Base-by-base conservation (phyloP, 2,329 filamentous ascomycete genomes). In the Epichloe sylvatica region DNA sequence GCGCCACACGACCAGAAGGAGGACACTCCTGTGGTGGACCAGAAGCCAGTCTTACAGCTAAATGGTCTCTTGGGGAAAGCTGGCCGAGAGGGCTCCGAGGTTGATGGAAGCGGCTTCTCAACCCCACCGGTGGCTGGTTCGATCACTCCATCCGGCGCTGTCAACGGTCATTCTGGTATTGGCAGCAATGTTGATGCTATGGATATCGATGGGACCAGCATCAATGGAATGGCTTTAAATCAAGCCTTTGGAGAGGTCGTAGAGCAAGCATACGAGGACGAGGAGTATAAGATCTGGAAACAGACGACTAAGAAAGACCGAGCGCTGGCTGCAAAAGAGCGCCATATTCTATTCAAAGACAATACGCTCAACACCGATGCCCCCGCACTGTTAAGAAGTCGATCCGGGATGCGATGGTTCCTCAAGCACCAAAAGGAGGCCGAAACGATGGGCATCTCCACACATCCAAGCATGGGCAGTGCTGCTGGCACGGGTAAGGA, bases 241-340 rank as follows among this genome's bases (percentile, higher is more conserved):
- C 78, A 83, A 47, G 77, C 80, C 1, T 75, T 86, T 50, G 78
- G 78, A 15, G 75, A 84, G 51, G 77, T 78, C 33, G 76, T 73
- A 13, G 85, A 94, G 57, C 86, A 94, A 57, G 76, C 78, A 12
- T 88, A 88, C 56, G 81, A 94, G 57, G 90, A 97, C 58, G 90
- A 97, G 51, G 91, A 96, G 62, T 95, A 92, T 69, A 94, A 94
- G 64, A 86, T 92, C 36, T 98, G 94, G 92, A 98, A 97, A 70
- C 91, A 97, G 66, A 88, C 95, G 39, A 98, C 92, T 2, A 97
- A 97, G 69, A 96, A 92, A 63, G 90, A 95, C 60, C 83, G 92
- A 54, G 92, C 92, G 4, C 71, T 84, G 23, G 80, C 91, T 48
- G 85, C 92, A 52, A 88, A 90, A 55, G 87, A 95, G 62, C 80